These are phyloP conservation scores for Sphenostylis stenocarpa DNA, from an alignment of 306 rosid genomes.

Conservation along the genomic window DNA sequence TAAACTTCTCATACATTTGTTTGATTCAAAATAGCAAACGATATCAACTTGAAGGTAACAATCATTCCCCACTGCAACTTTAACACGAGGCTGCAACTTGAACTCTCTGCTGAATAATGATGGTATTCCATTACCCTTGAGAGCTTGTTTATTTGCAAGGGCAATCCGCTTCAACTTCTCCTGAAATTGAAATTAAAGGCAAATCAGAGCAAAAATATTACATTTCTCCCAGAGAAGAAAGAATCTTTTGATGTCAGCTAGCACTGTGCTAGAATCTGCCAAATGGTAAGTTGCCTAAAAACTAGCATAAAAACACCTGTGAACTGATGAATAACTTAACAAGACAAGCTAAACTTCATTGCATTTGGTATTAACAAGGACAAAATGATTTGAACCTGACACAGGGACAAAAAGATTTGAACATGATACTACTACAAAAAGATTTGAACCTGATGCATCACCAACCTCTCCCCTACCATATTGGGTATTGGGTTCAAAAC, in stretches of 20 bases:
- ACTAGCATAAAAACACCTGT: background rate
- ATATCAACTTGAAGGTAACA: too few species aligned
- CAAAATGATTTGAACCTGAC: too few species aligned
- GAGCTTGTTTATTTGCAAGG: background rate
- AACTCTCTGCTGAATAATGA: background rate
- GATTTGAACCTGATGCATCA: background rate
- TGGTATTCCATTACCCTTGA: background rate
- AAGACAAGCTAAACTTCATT: too few species aligned
- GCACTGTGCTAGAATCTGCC: background rate
- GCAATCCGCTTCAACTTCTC: background rate
- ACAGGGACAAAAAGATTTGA: too few species aligned
- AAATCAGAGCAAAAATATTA: background rate
- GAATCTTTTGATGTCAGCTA: background rate
- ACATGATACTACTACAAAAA: too few species aligned
- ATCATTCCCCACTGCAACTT: too few species aligned
- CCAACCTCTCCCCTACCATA: background rate
- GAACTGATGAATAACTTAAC: too few species aligned
- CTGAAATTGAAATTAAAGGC: background rate
- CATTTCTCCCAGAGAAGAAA: background rate
- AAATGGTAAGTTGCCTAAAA: background rate
- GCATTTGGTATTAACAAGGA: too few species aligned
- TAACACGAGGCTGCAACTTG: too few species aligned
- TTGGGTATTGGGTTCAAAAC: background rate
- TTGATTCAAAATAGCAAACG: too few species aligned
- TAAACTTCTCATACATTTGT: too few species aligned